phyloP scores from a whole-genome alignment of 768 basidiomycete species.

The Scleroderma bovista region DNA sequence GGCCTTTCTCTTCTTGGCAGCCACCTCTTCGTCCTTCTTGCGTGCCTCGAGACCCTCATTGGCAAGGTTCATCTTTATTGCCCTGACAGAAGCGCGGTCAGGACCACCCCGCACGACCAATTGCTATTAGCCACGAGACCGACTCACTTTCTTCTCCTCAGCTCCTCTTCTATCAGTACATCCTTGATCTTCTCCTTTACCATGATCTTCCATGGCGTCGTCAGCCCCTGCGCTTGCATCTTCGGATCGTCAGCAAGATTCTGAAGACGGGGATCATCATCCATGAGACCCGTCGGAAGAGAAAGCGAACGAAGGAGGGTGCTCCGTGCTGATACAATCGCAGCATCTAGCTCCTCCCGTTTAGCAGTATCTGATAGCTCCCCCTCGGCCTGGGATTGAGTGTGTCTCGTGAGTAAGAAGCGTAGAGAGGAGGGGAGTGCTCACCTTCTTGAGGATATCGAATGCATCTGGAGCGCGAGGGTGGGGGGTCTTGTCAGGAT shows the following conservation, averaged over 20 bases:
- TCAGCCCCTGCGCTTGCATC: constrained; percentile 22
- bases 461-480: constrained; percentile 87
- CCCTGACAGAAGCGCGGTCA: constrained; percentile 39
- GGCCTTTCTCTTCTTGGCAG: constrained; percentile 73
- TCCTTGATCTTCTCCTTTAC: constrained; percentile 74
- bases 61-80: constrained; percentile 85
- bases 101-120: background rate
- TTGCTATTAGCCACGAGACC: background rate
- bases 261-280: constrained; percentile 54
- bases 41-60: constrained; percentile 92
- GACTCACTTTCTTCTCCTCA: constrained; percentile 74
- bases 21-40: constrained; percentile 84
- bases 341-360: constrained; percentile 76
- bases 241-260: constrained; percentile 35
- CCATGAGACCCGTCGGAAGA: constrained; percentile 54
- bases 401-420: background rate
- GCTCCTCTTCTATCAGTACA: constrained; percentile 84
- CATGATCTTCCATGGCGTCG: constrained; percentile 62
- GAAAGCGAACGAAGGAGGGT: constrained; percentile 58
- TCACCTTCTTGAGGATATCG: constrained; percentile 87
- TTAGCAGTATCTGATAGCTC: constrained; percentile 76
- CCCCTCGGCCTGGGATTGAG: constrained; percentile 62
- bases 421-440: constrained; percentile 3
- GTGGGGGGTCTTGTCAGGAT: constrained; percentile 96
- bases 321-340: constrained; percentile 69